These are phyloP conservation scores for Picea sitchensis DNA, from an alignment of 75 land plant species.

Conservation along the genomic window DNA sequence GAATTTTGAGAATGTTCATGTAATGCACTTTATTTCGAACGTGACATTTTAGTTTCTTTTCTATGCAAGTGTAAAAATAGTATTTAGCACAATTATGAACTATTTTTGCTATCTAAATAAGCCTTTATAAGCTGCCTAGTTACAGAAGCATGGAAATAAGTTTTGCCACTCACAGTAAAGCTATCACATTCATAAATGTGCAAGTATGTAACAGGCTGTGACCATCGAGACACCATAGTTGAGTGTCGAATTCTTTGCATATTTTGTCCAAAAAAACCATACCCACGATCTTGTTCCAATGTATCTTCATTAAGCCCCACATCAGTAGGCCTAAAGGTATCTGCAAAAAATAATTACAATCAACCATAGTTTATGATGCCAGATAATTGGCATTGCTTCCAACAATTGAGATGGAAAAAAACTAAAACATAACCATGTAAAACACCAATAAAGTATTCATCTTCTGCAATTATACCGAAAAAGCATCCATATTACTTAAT, in stretches of 20 bases:
- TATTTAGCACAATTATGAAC: too few relatives aligned
- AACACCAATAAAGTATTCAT: background rate
- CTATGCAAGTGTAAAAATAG: too few relatives aligned
- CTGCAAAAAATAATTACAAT: slow-evolving; percentile 35
- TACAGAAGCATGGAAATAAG: background rate
- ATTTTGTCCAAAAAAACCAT: slow-evolving; percentile 66
- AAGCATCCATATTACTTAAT: background rate
- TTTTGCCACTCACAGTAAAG: slow-evolving; percentile 61
- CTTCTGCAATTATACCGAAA: background rate
- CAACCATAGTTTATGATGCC: background rate
- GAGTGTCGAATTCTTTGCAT: slow-evolving; percentile 23
- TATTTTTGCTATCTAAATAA: too few relatives aligned
- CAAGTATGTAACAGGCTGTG: slow-evolving; percentile 86
- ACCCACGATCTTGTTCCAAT: slow-evolving; percentile 75
- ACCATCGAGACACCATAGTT: slow-evolving; percentile 62
- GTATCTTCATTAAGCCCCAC: slow-evolving; percentile 69
- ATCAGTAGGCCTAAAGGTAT: slow-evolving; percentile 65
- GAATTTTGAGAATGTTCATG: too few relatives aligned
- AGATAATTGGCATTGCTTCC: background rate
- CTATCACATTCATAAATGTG: slow-evolving; percentile 18
- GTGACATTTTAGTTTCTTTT: too few relatives aligned
- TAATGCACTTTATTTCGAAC: too few relatives aligned
- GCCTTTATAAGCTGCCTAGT: too few relatives aligned
- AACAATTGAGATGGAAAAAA: background rate
- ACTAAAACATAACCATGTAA: background rate